Percentiles rank a stretch among this genome's conserved stretches.
phyloP scores from a whole-genome alignment of 257 asterid genomes.

The Solanum peruvianum region DNA sequence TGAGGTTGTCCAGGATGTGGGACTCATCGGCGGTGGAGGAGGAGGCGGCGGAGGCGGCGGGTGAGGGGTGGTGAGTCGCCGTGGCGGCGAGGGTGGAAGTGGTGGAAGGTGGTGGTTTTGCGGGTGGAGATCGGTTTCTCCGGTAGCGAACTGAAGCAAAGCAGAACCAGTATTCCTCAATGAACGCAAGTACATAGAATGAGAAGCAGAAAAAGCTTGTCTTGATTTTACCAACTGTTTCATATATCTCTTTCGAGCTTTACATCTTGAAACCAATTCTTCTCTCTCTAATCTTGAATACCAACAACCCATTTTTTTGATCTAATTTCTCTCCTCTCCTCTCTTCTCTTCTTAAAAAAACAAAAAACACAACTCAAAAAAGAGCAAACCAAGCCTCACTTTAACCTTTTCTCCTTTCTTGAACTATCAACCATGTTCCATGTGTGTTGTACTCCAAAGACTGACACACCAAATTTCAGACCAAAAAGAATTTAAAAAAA shows the following conservation, averaged over 20 bases:
- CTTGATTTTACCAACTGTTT: conserved; percentile 90
- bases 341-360: neutral
- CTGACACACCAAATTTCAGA: neutral
- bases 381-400: neutral
- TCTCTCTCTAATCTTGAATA: conserved; percentile 66
- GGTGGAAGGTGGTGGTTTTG: conserved; percentile 25
- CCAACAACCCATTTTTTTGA: conserved; percentile 79
- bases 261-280: conserved; percentile 88
- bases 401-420: neutral
- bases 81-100: conserved; percentile 9
- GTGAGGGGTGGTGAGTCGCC: conserved; percentile 11
- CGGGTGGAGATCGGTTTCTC: conserved; percentile 60
- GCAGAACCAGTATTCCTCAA: conserved; percentile 74
- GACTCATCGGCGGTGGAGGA: conserved; percentile 53
- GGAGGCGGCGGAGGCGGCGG: conserved; percentile 32
- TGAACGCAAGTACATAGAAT: conserved; percentile 66
- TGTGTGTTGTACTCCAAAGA: neutral
- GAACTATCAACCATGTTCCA: neutral
- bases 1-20: conserved; percentile 46
- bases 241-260: conserved; percentile 74
- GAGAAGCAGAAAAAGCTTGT: conserved; percentile 80
- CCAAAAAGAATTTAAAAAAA: neutral
- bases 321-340: neutral
- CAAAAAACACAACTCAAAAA: neutral
- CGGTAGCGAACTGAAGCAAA: conserved; percentile 77